Conservation (phyloP, 2,329 filamentous ascomycete genomes). For the Teratosphaeria pseudoeucalypti region DNA sequence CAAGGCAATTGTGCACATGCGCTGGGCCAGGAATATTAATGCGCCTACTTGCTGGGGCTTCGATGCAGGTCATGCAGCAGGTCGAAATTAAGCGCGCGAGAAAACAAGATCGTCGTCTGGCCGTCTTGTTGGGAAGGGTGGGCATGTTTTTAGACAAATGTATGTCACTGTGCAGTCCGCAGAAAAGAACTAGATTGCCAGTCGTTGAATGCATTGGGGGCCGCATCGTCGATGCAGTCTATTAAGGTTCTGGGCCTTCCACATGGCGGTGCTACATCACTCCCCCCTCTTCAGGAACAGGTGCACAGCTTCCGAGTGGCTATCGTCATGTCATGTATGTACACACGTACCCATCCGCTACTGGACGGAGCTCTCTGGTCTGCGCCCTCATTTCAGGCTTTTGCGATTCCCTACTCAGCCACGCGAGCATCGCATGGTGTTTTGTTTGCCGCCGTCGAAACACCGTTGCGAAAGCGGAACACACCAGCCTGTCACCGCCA, state of each 20-base stretch:
- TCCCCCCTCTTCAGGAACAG: background rate
- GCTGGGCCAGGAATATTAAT: background rate
- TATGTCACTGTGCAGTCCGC: too few relatives aligned
- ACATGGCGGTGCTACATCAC: background rate
- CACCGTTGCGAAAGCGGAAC: constrained; percentile 58
- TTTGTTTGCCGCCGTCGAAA: constrained; percentile 61
- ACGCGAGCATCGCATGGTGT: constrained; percentile 54
- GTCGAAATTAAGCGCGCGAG: background rate
- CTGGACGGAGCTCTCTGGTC: constrained; percentile 19
- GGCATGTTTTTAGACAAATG: too few relatives aligned
- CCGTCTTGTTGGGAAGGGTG: background rate
- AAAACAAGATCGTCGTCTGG: background rate
- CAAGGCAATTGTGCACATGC: background rate
- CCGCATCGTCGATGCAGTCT: background rate
- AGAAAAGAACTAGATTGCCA: background rate
- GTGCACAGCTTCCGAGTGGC: background rate
- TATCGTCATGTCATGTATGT: background rate
- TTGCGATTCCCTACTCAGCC: constrained; percentile 44
- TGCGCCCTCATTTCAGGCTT: constrained; percentile 21
- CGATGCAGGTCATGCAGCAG: background rate
- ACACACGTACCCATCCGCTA: constrained; percentile 1
- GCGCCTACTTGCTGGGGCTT: background rate
- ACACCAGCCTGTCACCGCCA: constrained; percentile 46
- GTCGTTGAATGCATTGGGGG: background rate
- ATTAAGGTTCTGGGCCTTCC: background rate